Evolutionary conservation across 768 basidiomycete species (phyloP).

Genomic region (Sporobolomyces roseus): DNA sequence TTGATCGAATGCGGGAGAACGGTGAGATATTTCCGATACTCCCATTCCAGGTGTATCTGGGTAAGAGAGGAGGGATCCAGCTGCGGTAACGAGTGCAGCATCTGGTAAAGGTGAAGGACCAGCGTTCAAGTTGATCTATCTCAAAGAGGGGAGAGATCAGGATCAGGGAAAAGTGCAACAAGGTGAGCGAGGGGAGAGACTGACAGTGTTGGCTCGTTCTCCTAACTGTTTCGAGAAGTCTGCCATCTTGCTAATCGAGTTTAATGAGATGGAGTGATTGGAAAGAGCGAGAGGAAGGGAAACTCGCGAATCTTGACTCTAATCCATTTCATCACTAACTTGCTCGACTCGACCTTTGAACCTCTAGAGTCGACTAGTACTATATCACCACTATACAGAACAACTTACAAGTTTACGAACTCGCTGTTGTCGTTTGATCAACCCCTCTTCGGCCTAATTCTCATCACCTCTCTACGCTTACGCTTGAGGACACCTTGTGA

Average conservation of each 20-base stretch:
- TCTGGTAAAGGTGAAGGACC: conserved; percentile 89
- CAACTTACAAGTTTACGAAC: no score
- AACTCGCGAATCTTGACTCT: background rate
- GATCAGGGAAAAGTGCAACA: background rate
- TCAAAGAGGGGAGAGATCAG: background rate
- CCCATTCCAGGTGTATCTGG: conserved; percentile 89
- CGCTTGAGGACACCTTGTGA: no score
- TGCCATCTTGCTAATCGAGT: conserved; percentile 16
- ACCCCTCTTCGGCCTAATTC: no score
- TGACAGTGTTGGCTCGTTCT: conserved; percentile 14
- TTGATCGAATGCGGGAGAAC: conserved; percentile 78
- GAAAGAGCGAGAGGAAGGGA: background rate
- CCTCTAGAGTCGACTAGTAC: no score
- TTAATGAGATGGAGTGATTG: no score
- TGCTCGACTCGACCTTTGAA: background rate
- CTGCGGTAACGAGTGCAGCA: conserved; percentile 77
- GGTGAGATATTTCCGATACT: conserved; percentile 91
- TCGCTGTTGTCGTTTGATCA: no score
- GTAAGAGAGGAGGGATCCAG: conserved; percentile 72
- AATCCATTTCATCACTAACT: background rate
- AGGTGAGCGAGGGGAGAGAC: background rate
- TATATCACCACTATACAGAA: no score
- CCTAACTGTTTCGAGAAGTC: conserved; percentile 15
- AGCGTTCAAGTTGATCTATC: conserved; percentile 76
- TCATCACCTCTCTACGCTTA: no score